Conservation (phyloP, 345 rosid genomes). For the Camelina sativa region DNA sequence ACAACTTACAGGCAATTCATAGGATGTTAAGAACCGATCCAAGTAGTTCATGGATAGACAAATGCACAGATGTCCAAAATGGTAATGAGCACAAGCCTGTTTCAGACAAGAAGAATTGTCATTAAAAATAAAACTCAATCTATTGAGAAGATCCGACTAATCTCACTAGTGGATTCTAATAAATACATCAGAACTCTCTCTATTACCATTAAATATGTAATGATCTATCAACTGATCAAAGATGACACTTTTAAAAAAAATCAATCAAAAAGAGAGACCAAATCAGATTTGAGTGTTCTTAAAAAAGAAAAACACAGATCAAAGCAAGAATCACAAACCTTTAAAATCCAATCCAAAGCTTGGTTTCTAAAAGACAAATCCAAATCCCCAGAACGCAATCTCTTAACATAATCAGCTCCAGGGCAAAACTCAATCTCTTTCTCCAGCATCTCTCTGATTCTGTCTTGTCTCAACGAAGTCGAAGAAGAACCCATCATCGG, state of each 20-base stretch:
- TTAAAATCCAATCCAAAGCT: slow-evolving; percentile 71
- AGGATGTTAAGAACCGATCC: slow-evolving; percentile 68
- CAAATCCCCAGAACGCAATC: slow-evolving; percentile 62
- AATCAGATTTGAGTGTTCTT: slow-evolving; percentile 27
- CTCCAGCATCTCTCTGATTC: slow-evolving; percentile 57
- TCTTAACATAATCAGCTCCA: slow-evolving; percentile 55
- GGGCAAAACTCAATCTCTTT: slow-evolving; percentile 61
- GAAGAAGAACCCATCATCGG: slow-evolving; percentile 44
- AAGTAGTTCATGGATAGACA: slow-evolving; percentile 69
- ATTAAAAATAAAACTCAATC: slow-evolving; percentile 39
- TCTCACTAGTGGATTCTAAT: slow-evolving; percentile 1
- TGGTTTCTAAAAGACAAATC: slow-evolving; percentile 56
- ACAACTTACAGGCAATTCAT: slow-evolving; percentile 70
- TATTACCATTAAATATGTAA: neutral
- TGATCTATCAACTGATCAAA: slow-evolving; percentile 34
- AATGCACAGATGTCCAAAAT: slow-evolving; percentile 59
- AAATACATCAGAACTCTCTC: neutral
- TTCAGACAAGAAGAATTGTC: slow-evolving; percentile 25
- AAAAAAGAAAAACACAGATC: slow-evolving; percentile 1
- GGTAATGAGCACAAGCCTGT: slow-evolving; percentile 66
- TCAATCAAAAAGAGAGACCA: slow-evolving; percentile 9
- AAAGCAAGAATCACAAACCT: slow-evolving; percentile 49
- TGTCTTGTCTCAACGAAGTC: slow-evolving; percentile 49
- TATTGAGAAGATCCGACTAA: slow-evolving; percentile 32
- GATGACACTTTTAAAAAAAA: slow-evolving; percentile 1